These are phyloP conservation scores for Boletus smithii DNA, from an alignment of 1,284 basidiomycete species.

Conservation along the genomic window DNA sequence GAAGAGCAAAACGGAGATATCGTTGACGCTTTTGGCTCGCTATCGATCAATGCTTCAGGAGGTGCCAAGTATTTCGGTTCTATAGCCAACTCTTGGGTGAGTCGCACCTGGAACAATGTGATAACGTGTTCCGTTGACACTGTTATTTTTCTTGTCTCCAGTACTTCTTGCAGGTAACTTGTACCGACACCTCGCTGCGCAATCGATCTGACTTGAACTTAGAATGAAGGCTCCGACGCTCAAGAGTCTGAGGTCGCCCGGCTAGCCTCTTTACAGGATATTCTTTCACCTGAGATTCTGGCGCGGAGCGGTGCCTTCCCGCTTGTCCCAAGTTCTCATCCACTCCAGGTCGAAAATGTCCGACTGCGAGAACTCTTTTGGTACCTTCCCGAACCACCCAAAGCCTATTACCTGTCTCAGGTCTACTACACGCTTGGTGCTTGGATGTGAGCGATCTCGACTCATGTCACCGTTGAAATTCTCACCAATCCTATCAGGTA, in stretches of 20 bases:
- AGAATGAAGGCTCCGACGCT: conserved; percentile 54
- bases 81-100: conserved; percentile 73
- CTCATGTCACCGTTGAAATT: conserved; percentile 1
- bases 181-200: conserved; percentile 4
- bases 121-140: not conserved
- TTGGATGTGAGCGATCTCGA: conserved; percentile 58
- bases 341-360: conserved; percentile 43
- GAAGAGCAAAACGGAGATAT: conserved; percentile 67
- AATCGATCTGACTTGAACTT: conserved; percentile 33
- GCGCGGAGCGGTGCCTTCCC: conserved; percentile 63
- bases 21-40: conserved; percentile 72
- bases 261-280: conserved; percentile 46
- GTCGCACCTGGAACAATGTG: not conserved
- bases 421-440: conserved; percentile 68
- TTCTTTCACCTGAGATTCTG: conserved; percentile 61
- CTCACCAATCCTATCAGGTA: conserved; percentile 49
- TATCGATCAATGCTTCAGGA: conserved; percentile 66
- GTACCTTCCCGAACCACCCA: conserved; percentile 61
- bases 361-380: conserved; percentile 58
- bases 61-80: conserved; percentile 71
- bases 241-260: conserved; percentile 49
- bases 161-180: conserved; percentile 67
- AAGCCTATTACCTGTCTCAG: conserved; percentile 56
- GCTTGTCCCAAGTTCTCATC: conserved; percentile 48
- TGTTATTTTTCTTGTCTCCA: conserved; percentile 31